These are phyloP conservation scores for Kurtzmaniella quercitrusa DNA, from an alignment of 1,139 yeast species.

Conservation along the genomic window DNA sequence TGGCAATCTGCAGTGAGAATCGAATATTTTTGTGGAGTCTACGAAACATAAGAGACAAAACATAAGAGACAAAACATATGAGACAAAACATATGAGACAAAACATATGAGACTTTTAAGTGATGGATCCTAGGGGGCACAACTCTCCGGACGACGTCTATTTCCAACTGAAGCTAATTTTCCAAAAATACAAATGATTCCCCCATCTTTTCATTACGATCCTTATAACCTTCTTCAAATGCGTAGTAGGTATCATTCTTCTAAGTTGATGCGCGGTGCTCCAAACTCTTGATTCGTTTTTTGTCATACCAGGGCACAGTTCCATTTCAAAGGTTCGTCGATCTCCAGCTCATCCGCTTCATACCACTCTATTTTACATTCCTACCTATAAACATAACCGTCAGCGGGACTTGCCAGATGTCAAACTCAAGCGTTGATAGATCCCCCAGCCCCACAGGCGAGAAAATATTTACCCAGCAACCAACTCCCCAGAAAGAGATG, in stretches of 20 bases:
- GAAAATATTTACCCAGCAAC: conserved; percentile 2
- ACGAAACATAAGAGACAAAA: no score
- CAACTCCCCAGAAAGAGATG: conserved; percentile 7
- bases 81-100: no score
- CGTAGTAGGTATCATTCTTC: no score
- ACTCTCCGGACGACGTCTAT: no score
- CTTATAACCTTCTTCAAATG: background rate
- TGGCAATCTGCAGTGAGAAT: background rate
- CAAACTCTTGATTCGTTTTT: background rate
- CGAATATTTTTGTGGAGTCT: background rate
- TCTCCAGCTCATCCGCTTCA: background rate
- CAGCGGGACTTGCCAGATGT: background rate
- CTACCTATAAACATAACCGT: background rate
- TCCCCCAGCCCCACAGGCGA: background rate
- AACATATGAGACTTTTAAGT: no score
- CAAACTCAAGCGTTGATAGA: background rate
- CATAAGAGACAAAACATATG: no score
- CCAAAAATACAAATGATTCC: no score
- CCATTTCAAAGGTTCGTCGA: background rate
- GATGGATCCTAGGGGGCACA: no score
- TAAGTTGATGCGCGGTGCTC: background rate
- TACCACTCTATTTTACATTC: background rate
- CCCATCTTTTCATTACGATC: background rate
- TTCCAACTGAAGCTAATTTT: no score
- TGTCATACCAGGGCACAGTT: background rate